Base-by-base conservation (phyloP, 805 yeast genomes). In the Ascoidea asiatica region DNA sequence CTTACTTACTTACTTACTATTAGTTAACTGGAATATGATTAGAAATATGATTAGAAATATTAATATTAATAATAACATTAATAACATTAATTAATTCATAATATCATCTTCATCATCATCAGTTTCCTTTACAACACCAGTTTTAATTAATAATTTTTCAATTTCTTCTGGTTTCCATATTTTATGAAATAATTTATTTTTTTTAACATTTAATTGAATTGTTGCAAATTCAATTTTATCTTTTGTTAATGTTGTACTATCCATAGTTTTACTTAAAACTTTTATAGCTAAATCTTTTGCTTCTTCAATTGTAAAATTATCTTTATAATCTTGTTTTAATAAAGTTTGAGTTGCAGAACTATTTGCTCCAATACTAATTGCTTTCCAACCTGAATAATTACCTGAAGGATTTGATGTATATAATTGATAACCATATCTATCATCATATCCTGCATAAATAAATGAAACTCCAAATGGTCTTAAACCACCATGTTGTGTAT, bases 391-490 rank as follows among this genome's bases (percentile, higher is more conserved):
- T 19, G 95, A 77, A 62, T 89, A 92, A 65, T 92, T 92, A 21
- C 99, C 99, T 0, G 95, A 85, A 13, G 99, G 99, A 60, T 92
- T 92, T 20, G 95, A 83, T 5, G 96, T 89, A 66, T 81, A 92
- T 52, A 92, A 70, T 63, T 92, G 98, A 70, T 82, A 92, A 29
- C 88, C 88, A 56, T 80, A 81, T 56, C 86, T 68, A 44, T 87
- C 90, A 61, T 92, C 98, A 58, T 80, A 82, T 5, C 99, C 99
- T 5, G 97, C 98, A 58, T 85, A 92, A 48, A 92, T 75, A 64
- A 92, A 89, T 43, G 95, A 83, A 38, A 92, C 98, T 57, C 99
- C 98, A 61, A 88, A 92, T 19, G 99, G 99, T 64, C 99, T 81
- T 57, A 92, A 73, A 36, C 98, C 98, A 59, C 99, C 99, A 59